phyloP scores from a whole-genome alignment of 169 alveolate species.

The Theileria annulata region DNA sequence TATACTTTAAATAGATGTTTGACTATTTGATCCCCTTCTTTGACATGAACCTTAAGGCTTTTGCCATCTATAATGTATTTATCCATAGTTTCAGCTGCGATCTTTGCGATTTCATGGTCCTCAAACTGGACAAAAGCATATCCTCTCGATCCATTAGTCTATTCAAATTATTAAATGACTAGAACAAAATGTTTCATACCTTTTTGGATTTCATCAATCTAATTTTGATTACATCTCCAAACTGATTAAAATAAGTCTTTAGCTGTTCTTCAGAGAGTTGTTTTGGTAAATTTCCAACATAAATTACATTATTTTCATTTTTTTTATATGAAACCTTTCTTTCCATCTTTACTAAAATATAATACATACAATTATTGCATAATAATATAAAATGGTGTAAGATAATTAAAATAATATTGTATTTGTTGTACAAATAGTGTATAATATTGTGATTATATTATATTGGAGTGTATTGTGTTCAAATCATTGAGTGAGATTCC shows the following conservation, averaged over 20 bases:
- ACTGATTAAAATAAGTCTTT: slow-evolving; percentile 42
- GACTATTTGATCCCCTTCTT: slow-evolving; percentile 15
- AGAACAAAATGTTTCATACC: slow-evolving; percentile 14
- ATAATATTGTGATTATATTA: not conserved
- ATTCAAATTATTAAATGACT: not conserved
- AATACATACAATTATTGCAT: not conserved
- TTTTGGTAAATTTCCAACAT: slow-evolving; percentile 68
- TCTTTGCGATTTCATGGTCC: slow-evolving; percentile 46
- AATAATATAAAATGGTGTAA: not conserved
- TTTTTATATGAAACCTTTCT: slow-evolving; percentile 25
- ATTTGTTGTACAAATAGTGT: not conserved
- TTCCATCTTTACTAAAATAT: slow-evolving; percentile 15
- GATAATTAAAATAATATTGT: not conserved
- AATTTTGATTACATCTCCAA: slow-evolving; percentile 44
- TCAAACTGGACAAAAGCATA: slow-evolving; percentile 55
- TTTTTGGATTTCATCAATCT: slow-evolving; percentile 50
- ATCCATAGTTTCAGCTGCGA: slow-evolving; percentile 68
- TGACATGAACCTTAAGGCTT: slow-evolving; percentile 44
- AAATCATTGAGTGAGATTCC: slow-evolving; percentile 53
- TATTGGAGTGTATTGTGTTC: slow-evolving; percentile 10
- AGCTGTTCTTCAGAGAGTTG: slow-evolving; percentile 44
- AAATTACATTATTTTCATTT: slow-evolving; percentile 30
- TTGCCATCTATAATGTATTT: slow-evolving; percentile 65
- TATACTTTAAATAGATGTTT: slow-evolving; percentile 40
- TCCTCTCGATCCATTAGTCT: slow-evolving; percentile 63